Percentiles rank a stretch among this genome's conserved stretches.
phyloP scores from a whole-genome alignment of 805 yeast genomes.

The Starmerella khaoyaiensis region DNA sequence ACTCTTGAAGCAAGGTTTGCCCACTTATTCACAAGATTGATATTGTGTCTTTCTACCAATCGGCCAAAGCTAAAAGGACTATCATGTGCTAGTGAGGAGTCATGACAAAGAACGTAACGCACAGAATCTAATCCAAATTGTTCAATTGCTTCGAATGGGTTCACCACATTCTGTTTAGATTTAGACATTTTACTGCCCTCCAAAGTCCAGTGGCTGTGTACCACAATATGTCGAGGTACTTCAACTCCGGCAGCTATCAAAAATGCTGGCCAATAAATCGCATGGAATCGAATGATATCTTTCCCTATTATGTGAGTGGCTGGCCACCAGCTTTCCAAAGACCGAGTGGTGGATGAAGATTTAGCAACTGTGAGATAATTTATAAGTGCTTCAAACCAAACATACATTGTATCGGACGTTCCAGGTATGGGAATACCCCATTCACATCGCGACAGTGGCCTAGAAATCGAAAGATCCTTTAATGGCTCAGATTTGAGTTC shows the following conservation, averaged over 20 bases:
- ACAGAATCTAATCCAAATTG: constrained; percentile 49
- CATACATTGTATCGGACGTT: constrained; percentile 46
- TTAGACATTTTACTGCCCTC: constrained; percentile 91
- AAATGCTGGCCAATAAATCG: constrained; percentile 89
- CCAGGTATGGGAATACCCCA: constrained; percentile 91
- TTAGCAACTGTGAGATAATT: constrained; percentile 53
- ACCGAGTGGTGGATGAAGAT: constrained; percentile 2
- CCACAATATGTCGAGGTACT: constrained; percentile 61
- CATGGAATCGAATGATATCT: constrained; percentile 78
- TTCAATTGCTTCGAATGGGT: constrained; percentile 56
- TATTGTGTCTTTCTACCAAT: constrained; percentile 31
- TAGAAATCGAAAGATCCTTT: constrained; percentile 68
- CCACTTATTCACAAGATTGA: constrained; percentile 61
- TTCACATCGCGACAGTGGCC: constrained; percentile 60
- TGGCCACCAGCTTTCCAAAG: constrained; percentile 37
- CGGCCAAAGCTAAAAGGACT: constrained; percentile 64
- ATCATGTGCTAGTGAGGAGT: constrained; percentile 63
- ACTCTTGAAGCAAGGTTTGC: constrained; percentile 67
- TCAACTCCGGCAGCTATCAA: constrained; percentile 67
- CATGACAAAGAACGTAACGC: constrained; percentile 62
- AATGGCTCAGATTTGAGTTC: constrained; percentile 40
- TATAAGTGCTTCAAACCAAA: constrained; percentile 91
- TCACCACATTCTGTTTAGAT: constrained; percentile 84
- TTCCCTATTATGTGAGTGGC: constrained; percentile 82
- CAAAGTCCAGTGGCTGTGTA: constrained; percentile 90